Conservation (phyloP, 1,139 yeast genomes). For the Yamadazyma mexicana region DNA sequence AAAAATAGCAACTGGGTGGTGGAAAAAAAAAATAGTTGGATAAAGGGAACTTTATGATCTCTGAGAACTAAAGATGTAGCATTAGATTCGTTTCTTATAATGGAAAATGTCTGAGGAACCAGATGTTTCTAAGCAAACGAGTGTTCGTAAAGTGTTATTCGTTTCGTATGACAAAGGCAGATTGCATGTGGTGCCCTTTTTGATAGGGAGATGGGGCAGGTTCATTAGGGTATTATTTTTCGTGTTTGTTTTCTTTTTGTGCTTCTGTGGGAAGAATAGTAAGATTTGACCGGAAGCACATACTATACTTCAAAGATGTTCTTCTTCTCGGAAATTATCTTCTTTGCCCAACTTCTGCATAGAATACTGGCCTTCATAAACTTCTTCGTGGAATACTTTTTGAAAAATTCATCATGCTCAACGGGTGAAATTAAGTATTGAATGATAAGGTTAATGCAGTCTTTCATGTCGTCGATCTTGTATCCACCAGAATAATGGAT, state of each 20-base stretch:
- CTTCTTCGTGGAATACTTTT: constrained; percentile 88
- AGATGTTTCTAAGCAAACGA: background rate
- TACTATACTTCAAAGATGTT: constrained; percentile 23
- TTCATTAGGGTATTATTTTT: background rate
- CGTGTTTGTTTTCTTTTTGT: too few relatives aligned
- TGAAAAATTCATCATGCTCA: constrained; percentile 88
- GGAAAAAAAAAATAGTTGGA: background rate
- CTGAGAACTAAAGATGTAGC: constrained; percentile 1
- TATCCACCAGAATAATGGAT: constrained; percentile 94
- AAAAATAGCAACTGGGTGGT: background rate
- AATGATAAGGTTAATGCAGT: constrained; percentile 70
- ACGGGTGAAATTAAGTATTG: constrained; percentile 84
- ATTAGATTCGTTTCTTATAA: constrained; percentile 1
- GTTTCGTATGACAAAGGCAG: background rate
- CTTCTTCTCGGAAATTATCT: constrained; percentile 40
- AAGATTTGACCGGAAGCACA: background rate
- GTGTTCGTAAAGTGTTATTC: background rate
- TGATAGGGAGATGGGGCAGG: background rate
- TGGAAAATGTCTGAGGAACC: constrained; percentile 1
- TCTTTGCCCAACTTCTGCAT: constrained; percentile 90
- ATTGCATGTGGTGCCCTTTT: too few relatives aligned
- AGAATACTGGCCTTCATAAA: constrained; percentile 88
- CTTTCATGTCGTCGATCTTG: constrained; percentile 66
- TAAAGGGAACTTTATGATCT: background rate
- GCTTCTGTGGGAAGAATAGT: too few relatives aligned